phyloP scores from a whole-genome alignment of 1,284 basidiomycete genomes.

The Neolentinus lepideus region DNA sequence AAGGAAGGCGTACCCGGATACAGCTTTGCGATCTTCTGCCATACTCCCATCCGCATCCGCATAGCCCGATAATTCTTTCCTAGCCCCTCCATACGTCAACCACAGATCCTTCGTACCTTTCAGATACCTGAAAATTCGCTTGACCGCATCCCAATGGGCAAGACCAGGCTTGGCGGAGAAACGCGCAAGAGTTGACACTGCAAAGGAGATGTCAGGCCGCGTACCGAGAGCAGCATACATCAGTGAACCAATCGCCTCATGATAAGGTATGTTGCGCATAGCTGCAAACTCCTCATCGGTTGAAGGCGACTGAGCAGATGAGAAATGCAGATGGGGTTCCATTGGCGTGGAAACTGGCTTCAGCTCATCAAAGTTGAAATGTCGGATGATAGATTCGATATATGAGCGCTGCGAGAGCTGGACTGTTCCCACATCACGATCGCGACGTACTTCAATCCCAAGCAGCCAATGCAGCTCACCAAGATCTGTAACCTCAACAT shows the following conservation, averaged over 20 bases:
- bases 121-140: slow-evolving; percentile 16
- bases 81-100: slow-evolving; percentile 7
- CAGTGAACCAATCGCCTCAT: slow-evolving; percentile 15
- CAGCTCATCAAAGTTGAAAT: slow-evolving; percentile 17
- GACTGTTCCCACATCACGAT: slow-evolving; percentile 2
- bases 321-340: too few relatives aligned
- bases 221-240: slow-evolving; percentile 11
- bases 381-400: slow-evolving; percentile 16
- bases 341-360: slow-evolving; percentile 18
- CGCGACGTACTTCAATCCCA: slow-evolving; percentile 18
- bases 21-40: slow-evolving; percentile 10
- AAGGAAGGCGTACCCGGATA: slow-evolving; percentile 16
- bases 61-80: slow-evolving; percentile 8
- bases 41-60: slow-evolving; percentile 16
- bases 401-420: slow-evolving; percentile 19
- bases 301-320: slow-evolving; percentile 4
- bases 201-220: slow-evolving; percentile 16
- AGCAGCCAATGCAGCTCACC: slow-evolving; percentile 17
- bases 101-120: slow-evolving; percentile 11
- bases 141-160: slow-evolving; percentile 14
- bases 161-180: slow-evolving; percentile 11
- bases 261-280: slow-evolving; percentile 18
- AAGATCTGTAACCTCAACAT: slow-evolving; percentile 12
- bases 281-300: slow-evolving; percentile 10
- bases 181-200: slow-evolving; percentile 11